Evolutionary conservation across 495 filamentous ascomycete species (phyloP).

Genomic region (Penicillium diatomitis): DNA sequence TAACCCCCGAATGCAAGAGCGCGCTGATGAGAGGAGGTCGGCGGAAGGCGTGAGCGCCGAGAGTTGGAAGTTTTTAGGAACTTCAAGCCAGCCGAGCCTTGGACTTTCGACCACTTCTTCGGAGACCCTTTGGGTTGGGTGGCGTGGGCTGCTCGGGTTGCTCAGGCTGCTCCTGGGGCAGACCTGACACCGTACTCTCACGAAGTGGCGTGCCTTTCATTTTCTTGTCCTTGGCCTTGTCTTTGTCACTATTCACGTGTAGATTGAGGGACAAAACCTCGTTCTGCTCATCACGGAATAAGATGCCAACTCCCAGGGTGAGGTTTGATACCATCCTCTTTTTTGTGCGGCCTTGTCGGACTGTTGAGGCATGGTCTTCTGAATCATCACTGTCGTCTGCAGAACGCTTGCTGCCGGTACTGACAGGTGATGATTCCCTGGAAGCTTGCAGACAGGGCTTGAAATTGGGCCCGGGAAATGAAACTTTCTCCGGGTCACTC

Average conservation of each 20-base stretch:
- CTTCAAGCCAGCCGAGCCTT: slow-evolving; percentile 8
- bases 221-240: slow-evolving; percentile 6
- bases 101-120: slow-evolving; percentile 17
- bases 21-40: background rate
- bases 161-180: background rate
- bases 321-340: slow-evolving; percentile 34
- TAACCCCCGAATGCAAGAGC: background rate
- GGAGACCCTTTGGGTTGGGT: slow-evolving; percentile 3
- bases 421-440: slow-evolving; percentile 37
- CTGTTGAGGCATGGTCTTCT: slow-evolving; percentile 22
- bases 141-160: slow-evolving; percentile 6
- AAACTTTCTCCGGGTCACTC: slow-evolving; percentile 19
- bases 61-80: too few species aligned
- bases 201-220: background rate
- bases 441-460: slow-evolving; percentile 33
- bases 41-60: background rate
- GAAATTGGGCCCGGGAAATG: slow-evolving; percentile 18
- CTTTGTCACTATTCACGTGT: slow-evolving; percentile 17
- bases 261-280: slow-evolving; percentile 38
- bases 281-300: slow-evolving; percentile 35
- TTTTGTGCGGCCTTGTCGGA: slow-evolving; percentile 24
- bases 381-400: slow-evolving; percentile 38
- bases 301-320: slow-evolving; percentile 37
- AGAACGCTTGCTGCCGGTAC: slow-evolving; percentile 41
- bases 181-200: too few species aligned